phyloP scores from a whole-genome alignment of 2,329 filamentous ascomycete genomes.

The Venturiaceae sp. region DNA sequence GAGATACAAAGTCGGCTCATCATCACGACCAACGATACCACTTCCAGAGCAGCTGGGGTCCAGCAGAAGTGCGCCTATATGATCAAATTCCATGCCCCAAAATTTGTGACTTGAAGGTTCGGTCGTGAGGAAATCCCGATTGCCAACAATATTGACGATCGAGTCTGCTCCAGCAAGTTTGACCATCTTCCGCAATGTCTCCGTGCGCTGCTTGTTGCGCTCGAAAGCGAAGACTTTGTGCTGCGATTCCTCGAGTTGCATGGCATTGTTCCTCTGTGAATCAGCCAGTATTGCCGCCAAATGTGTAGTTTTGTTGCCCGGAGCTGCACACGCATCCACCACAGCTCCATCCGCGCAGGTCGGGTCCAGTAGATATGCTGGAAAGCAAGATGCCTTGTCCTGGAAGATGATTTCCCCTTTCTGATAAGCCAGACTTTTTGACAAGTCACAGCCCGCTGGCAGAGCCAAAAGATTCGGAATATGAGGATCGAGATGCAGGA shows the following conservation, averaged over 20 bases:
- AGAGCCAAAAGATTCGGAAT: slow-evolving; percentile 78
- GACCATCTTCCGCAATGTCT: slow-evolving; percentile 79
- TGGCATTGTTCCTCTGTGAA: not conserved
- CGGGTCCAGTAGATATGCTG: slow-evolving; percentile 75
- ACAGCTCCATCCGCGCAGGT: slow-evolving; percentile 59
- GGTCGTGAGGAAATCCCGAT: slow-evolving; percentile 73
- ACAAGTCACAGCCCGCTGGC: slow-evolving; percentile 61
- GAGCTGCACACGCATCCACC: slow-evolving; percentile 89
- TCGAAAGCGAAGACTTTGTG: slow-evolving; percentile 68
- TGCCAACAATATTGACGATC: slow-evolving; percentile 58
- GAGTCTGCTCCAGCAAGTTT: slow-evolving; percentile 59
- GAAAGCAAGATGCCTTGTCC: slow-evolving; percentile 95
- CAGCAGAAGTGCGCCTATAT: slow-evolving; percentile 74
- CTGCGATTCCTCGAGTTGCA: slow-evolving; percentile 1
- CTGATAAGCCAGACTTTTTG: slow-evolving; percentile 62
- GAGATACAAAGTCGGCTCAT: slow-evolving; percentile 55
- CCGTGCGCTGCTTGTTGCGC: slow-evolving; percentile 60
- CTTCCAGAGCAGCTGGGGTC: slow-evolving; percentile 95
- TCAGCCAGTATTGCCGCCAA: slow-evolving; percentile 61
- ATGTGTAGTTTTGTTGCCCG: slow-evolving; percentile 96
- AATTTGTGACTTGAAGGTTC: slow-evolving; percentile 39
- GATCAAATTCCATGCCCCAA: slow-evolving; percentile 45
- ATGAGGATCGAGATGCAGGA: slow-evolving; percentile 65
- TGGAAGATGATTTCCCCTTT: slow-evolving; percentile 78
- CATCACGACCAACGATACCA: slow-evolving; percentile 84